Evolutionary conservation across 108 stramenopile genomes (phyloP).

Genomic region (Stephanodiscus triporus): DNA sequence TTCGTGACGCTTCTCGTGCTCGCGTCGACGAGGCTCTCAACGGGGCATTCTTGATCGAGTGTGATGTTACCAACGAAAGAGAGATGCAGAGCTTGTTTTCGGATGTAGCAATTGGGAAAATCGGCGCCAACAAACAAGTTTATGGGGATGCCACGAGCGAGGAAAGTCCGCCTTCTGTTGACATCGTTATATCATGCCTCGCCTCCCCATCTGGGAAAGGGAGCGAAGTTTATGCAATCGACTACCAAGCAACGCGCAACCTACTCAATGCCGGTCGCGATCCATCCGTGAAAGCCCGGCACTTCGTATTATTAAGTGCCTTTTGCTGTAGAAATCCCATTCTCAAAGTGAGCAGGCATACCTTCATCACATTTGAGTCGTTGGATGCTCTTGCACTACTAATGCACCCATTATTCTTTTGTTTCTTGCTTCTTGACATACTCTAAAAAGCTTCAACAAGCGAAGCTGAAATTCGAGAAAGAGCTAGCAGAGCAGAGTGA

Average conservation of each 20-base stretch:
- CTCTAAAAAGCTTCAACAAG: constrained; percentile 57
- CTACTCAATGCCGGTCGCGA: constrained; percentile 62
- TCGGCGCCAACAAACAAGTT: background rate
- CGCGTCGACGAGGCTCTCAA: constrained; percentile 22
- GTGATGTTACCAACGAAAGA: constrained; percentile 33
- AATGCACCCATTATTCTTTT: background rate
- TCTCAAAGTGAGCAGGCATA: constrained; percentile 59
- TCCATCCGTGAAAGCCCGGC: constrained; percentile 45
- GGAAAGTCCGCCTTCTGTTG: constrained; percentile 18
- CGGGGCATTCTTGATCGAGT: constrained; percentile 30
- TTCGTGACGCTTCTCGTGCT: constrained; percentile 37
- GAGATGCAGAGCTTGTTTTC: constrained; percentile 25
- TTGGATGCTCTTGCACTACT: background rate
- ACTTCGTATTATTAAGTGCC: constrained; percentile 79
- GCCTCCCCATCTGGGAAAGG: constrained; percentile 79
- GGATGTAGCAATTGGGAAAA: constrained; percentile 28
- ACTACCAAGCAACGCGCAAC: constrained; percentile 82
- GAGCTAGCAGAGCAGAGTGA: constrained; percentile 39
- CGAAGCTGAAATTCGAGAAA: constrained; percentile 77
- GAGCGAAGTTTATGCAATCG: constrained; percentile 68
- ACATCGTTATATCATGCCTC: constrained; percentile 68
- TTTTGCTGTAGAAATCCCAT: constrained; percentile 83
- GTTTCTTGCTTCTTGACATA: background rate
- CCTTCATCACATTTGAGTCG: background rate
- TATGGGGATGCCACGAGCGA: background rate